These are phyloP conservation scores for Pyrenophora teres DNA, from an alignment of 2,329 filamentous ascomycete genomes.

Conservation along the genomic window DNA sequence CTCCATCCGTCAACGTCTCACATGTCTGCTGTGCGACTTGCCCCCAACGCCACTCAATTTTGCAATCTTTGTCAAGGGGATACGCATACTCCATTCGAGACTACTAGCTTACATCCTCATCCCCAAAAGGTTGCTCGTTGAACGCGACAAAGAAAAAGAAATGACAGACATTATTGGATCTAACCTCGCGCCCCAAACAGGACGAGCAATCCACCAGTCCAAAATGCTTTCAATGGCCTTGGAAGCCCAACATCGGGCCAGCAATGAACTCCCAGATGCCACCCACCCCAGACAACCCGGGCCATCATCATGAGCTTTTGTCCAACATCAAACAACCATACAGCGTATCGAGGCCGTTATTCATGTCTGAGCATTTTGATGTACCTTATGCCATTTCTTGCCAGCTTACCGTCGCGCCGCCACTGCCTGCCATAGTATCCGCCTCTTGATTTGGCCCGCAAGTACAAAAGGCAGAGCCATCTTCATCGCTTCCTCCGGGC, in stretches of 20 bases:
- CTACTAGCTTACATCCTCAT: constrained; percentile 32
- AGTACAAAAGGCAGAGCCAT: constrained; percentile 26
- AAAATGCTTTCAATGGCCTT: constrained; percentile 8
- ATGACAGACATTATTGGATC: constrained; percentile 34
- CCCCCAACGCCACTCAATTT: not conserved
- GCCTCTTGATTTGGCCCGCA: constrained; percentile 33
- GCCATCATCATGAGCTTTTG: constrained; percentile 21
- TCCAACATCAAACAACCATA: constrained; percentile 28
- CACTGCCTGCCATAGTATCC: constrained; percentile 10
- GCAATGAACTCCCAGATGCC: constrained; percentile 11
- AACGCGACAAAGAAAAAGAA: constrained; percentile 32
- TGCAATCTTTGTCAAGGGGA: constrained; percentile 4
- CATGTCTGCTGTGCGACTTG: not conserved
- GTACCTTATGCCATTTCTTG: constrained; percentile 6
- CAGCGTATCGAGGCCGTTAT: constrained; percentile 30
- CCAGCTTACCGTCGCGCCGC: constrained; percentile 1
- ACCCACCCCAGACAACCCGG: constrained; percentile 17
- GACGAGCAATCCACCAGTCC: constrained; percentile 20
- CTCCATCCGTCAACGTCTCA: too few species aligned
- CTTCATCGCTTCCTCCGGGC: constrained; percentile 17
- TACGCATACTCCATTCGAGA: constrained; percentile 21
- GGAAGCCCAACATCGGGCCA: constrained; percentile 6
- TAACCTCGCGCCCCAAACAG: constrained; percentile 11
- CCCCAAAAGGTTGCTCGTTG: constrained; percentile 25
- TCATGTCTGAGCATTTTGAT: constrained; percentile 20